Evolutionary conservation across 1,284 basidiomycete genomes (phyloP), one percentile per base, ranked within the genome.

Genomic region (Mycosarcoma maydis): DNA sequence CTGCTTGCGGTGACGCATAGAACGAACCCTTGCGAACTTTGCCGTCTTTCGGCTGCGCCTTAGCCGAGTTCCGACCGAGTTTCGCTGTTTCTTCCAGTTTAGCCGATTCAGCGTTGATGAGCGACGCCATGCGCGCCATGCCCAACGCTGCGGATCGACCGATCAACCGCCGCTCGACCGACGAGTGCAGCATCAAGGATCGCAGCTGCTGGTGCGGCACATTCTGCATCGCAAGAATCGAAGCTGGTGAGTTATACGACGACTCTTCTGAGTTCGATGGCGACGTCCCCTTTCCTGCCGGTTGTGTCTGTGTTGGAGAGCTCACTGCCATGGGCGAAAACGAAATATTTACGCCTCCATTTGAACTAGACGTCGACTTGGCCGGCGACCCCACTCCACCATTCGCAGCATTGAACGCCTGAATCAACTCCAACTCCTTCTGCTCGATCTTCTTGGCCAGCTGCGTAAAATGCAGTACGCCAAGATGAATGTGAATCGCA

Each of bases 401-500:
- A n/a, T 37, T n/a, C 6, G 49, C 42, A 20, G 54, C 52, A 19
- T 70, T 60, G 29, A 56, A 65, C 17, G 49, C 50, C 42, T 66
- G 58, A 6, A 71, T 56, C 29, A 71, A 22, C 27, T 71, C 68
- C 41, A 62, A 27, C 45, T 71, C 68, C 48, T 66, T 66, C 48
- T 52, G 47, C 40, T 71, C 68, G 11, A 71, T 61, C 19, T 37
- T 46, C 55, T 68, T 67, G 3, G 64, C 58, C 30, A 72, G 26
- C 32, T 55, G 55, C 19, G 47, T 52, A 24, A 72, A 72, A 26
- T 72, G 69, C 19, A 72, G 27, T 29, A 67, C 64, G 0, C 69
- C 69, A 13, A 68, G 17, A 32, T 72, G 69, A 24, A 72, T 72
- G 32, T 72, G 69, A 3, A 72, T 59, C 26, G 68, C 69, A 32